Conservation (phyloP, 1,139 yeast species). For the Williopsis jadinii region DNA sequence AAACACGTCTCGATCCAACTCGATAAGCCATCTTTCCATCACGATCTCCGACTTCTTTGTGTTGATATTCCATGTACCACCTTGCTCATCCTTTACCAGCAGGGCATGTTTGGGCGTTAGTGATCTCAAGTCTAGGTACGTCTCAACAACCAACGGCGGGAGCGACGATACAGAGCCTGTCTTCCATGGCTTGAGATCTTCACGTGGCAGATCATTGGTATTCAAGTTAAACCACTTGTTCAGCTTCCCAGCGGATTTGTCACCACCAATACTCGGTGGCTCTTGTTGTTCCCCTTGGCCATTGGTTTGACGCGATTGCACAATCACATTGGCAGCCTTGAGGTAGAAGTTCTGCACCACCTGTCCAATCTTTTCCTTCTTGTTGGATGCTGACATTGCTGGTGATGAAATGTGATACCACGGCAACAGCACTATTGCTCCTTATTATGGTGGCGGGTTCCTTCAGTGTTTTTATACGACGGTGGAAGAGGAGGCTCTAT, state of each 20-base stretch:
- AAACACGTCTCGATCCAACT: conserved; percentile 43
- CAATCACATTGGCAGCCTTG: conserved; percentile 60
- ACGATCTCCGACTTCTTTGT: conserved; percentile 72
- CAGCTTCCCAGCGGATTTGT: conserved; percentile 23
- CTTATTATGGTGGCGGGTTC: too few relatives aligned
- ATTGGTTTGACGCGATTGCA: conserved; percentile 28
- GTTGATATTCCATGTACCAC: conserved; percentile 45
- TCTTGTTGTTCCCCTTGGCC: neutral
- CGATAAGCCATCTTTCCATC: conserved; percentile 87
- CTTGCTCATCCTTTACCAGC: conserved; percentile 47
- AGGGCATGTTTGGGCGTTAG: conserved; percentile 56
- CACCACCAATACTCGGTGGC: conserved; percentile 6
- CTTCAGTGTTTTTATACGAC: too few relatives aligned
- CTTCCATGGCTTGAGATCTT: conserved; percentile 60
- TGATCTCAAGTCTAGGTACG: conserved; percentile 65
- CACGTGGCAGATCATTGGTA: conserved; percentile 41
- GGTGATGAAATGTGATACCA: too few relatives aligned
- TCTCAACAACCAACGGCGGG: conserved; percentile 73
- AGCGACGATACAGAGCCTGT: conserved; percentile 16
- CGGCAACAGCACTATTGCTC: too few relatives aligned
- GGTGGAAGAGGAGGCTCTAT: too few relatives aligned
- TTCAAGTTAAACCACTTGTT: conserved; percentile 71
- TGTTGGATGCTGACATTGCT: conserved; percentile 1
- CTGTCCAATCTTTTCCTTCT: conserved; percentile 28
- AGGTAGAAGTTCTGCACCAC: conserved; percentile 54